These are phyloP conservation scores for Fomitiporia mediterranea DNA, from an alignment of 1,284 basidiomycete species.

Conservation along the genomic window DNA sequence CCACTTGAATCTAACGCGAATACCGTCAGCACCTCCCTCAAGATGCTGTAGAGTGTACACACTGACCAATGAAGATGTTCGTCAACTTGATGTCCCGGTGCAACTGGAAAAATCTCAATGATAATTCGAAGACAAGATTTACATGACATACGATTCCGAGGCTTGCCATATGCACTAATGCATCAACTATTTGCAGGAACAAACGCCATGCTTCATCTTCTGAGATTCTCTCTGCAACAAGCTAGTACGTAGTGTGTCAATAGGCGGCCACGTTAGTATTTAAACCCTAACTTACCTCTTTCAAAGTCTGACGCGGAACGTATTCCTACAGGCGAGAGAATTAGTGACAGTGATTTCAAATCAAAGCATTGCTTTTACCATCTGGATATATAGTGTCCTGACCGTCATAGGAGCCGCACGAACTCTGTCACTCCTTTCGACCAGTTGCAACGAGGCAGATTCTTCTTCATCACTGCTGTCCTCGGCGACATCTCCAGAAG, in stretches of 20 bases:
- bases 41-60: not conserved
- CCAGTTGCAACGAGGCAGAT: slow-evolving; percentile 14
- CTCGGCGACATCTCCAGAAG: slow-evolving; percentile 32
- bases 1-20: slow-evolving; percentile 66
- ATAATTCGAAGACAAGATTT: not conserved
- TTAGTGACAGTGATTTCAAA: slow-evolving; percentile 3
- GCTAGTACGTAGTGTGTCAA: slow-evolving; percentile 34
- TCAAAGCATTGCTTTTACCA: slow-evolving; percentile 45
- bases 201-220: slow-evolving; percentile 89
- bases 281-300: slow-evolving; percentile 48
- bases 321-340: slow-evolving; percentile 66
- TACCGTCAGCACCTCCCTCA: slow-evolving; percentile 4
- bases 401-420: slow-evolving; percentile 41
- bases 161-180: slow-evolving; percentile 85
- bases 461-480: slow-evolving; percentile 40
- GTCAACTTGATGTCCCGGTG: slow-evolving; percentile 92
- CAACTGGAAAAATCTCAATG: slow-evolving; percentile 39
- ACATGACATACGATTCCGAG: slow-evolving; percentile 65
- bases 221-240: slow-evolving; percentile 73
- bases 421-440: not conserved
- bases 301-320: slow-evolving; percentile 81
- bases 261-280: not conserved
- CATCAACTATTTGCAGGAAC: slow-evolving; percentile 91
- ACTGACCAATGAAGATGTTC: slow-evolving; percentile 85
- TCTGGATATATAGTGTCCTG: slow-evolving; percentile 83